These are phyloP conservation scores for Nigrospora oryzae DNA, from an alignment of 2,329 filamentous ascomycete genomes.

Conservation along the genomic window DNA sequence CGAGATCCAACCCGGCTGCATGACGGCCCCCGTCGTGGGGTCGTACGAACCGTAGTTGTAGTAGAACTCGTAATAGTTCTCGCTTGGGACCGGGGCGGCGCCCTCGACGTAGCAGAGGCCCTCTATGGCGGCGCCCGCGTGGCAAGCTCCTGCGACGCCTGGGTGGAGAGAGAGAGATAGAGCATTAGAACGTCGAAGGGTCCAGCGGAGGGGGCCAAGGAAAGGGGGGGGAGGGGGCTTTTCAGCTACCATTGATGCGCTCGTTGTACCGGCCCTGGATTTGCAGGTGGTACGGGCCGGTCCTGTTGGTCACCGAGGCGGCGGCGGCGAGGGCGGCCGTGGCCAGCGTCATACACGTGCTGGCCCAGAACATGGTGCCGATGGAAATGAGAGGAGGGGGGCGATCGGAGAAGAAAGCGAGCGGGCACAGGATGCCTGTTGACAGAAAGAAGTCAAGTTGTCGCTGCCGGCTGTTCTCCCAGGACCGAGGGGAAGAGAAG, in stretches of 20 bases:
- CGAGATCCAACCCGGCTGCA: slow-evolving; percentile 10
- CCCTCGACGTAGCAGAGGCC: slow-evolving; percentile 13
- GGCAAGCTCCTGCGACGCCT: slow-evolving; percentile 15
- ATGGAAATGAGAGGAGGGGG: too few relatives aligned
- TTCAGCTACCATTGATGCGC: slow-evolving; percentile 12
- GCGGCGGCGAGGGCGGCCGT: slow-evolving; percentile 8
- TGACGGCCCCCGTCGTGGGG: slow-evolving; percentile 7
- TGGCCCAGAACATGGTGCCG: neutral
- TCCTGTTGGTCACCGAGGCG: slow-evolving; percentile 9
- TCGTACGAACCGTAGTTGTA: slow-evolving; percentile 12
- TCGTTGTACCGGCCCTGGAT: slow-evolving; percentile 12
- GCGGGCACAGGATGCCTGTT: too few relatives aligned
- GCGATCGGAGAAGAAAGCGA: too few relatives aligned
- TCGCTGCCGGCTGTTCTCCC: too few relatives aligned
- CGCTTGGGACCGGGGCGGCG: neutral
- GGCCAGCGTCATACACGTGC: too few relatives aligned
- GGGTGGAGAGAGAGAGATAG: too few relatives aligned
- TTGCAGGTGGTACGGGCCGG: slow-evolving; percentile 11
- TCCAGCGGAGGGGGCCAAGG: neutral
- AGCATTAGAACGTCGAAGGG: neutral
- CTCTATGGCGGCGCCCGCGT: slow-evolving; percentile 13
- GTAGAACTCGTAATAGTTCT: slow-evolving; percentile 10
- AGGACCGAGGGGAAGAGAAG: too few relatives aligned
- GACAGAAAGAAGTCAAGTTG: too few relatives aligned
- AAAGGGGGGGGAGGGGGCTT: neutral